Conservation (phyloP, 2,329 filamentous ascomycete genomes). For the Calonectria multiphialidica region DNA sequence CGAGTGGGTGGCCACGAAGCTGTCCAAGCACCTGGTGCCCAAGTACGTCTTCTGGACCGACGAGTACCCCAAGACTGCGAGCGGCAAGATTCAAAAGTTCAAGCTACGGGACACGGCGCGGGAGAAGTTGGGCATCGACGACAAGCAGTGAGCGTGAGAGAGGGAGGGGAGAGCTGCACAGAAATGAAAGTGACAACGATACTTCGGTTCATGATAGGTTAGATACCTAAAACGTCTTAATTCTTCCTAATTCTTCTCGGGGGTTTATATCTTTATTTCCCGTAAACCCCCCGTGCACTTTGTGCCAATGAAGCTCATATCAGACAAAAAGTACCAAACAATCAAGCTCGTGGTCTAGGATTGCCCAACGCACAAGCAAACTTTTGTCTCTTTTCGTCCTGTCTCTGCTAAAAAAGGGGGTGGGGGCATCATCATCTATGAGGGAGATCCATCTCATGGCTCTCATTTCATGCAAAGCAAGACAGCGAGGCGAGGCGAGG, state of each 20-base stretch:
- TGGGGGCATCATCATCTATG: conserved; percentile 40
- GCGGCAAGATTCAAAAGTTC: conserved; percentile 97
- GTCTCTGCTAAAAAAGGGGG: conserved; percentile 29
- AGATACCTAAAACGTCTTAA: background rate
- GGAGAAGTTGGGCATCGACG: conserved; percentile 44
- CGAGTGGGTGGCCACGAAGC: conserved; percentile 76
- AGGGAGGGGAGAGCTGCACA: background rate
- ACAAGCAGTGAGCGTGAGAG: conserved; percentile 7
- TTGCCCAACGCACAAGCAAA: conserved; percentile 23
- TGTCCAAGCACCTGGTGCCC: conserved; percentile 84
- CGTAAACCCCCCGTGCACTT: background rate
- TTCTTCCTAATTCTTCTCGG: background rate
- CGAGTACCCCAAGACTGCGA: conserved; percentile 93
- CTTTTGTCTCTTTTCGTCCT: conserved; percentile 38
- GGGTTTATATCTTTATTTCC: background rate
- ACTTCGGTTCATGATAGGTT: background rate
- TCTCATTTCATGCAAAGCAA: conserved; percentile 16
- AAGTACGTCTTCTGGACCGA: conserved; percentile 90
- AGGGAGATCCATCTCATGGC: conserved; percentile 22
- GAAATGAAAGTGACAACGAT: background rate
- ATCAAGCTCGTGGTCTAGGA: background rate
- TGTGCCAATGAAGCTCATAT: background rate
- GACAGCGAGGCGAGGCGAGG: background rate
- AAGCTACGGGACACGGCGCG: conserved; percentile 78
- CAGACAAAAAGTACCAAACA: background rate